Conservation (phyloP, 2,329 filamentous ascomycete species). For the Aspergillaceae sp. region DNA sequence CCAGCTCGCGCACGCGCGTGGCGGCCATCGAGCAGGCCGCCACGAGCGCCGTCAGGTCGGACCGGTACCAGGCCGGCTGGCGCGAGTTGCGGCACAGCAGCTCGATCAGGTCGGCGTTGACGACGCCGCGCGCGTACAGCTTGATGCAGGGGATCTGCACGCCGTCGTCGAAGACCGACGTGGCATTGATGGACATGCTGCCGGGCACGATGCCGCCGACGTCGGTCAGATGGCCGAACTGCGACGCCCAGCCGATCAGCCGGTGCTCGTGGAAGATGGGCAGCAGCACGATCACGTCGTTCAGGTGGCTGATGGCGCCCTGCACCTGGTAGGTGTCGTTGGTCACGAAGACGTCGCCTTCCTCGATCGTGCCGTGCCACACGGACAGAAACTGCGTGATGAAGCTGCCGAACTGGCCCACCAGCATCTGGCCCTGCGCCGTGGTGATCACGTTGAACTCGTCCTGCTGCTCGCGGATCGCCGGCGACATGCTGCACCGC, state of each 20-base stretch:
- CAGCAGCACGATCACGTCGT: slow-evolving; percentile 43
- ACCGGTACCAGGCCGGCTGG: slow-evolving; percentile 42
- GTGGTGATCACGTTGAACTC: slow-evolving; percentile 49
- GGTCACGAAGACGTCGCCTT: slow-evolving; percentile 45
- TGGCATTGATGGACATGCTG: slow-evolving; percentile 43
- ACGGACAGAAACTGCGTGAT: slow-evolving; percentile 40
- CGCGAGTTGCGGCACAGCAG: slow-evolving; percentile 43
- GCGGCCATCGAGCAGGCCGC: slow-evolving; percentile 40
- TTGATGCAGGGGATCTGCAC: slow-evolving; percentile 44
- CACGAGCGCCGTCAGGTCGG: slow-evolving; percentile 41
- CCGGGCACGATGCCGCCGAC: slow-evolving; percentile 42
- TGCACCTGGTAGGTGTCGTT: slow-evolving; percentile 44
- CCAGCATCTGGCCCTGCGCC: slow-evolving; percentile 42
- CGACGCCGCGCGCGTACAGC: slow-evolving; percentile 36
- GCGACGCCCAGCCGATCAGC: slow-evolving; percentile 43
- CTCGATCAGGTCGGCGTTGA: slow-evolving; percentile 38
- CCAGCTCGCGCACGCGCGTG: slow-evolving; percentile 38
- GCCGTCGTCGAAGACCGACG: slow-evolving; percentile 43
- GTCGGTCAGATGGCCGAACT: slow-evolving; percentile 44
- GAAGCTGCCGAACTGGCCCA: slow-evolving; percentile 45
- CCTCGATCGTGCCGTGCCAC: slow-evolving; percentile 42
- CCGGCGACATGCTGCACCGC: slow-evolving; percentile 44
- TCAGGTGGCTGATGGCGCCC: slow-evolving; percentile 44
- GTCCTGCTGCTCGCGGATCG: slow-evolving; percentile 45
- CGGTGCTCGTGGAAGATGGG: slow-evolving; percentile 40